phyloP scores from a whole-genome alignment of 495 filamentous ascomycete species.

The Clohesyomyces aquaticus region DNA sequence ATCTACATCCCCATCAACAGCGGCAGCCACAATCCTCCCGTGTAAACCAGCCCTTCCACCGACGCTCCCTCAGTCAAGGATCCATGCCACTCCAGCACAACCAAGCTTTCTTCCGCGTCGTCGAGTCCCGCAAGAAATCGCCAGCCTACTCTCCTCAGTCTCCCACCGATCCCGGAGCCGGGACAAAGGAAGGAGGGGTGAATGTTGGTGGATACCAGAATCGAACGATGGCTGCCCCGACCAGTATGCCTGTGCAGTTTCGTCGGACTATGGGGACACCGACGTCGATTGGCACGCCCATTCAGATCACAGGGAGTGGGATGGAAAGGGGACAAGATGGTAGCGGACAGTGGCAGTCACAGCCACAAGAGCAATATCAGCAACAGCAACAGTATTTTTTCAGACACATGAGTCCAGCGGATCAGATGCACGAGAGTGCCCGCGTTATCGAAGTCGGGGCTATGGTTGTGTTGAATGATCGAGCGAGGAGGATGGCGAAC shows the following conservation, averaged over 20 bases:
- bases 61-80: constrained; percentile 23
- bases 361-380: not conserved
- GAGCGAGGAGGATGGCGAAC: not conserved
- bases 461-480: constrained; percentile 18
- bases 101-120: not conserved
- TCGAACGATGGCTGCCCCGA: not conserved
- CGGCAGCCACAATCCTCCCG: constrained; percentile 4
- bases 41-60: constrained; percentile 16
- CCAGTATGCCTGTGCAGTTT: not conserved
- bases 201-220: not conserved
- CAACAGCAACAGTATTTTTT: not conserved
- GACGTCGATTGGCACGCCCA: not conserved
- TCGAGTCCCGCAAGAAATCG: not conserved
- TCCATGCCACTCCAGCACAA: constrained; percentile 2
- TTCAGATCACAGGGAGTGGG: not conserved
- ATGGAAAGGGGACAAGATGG: not conserved
- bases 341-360: not conserved
- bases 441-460: constrained; percentile 30
- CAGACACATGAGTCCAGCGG: constrained; percentile 15
- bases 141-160: not conserved
- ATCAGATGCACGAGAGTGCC: constrained; percentile 1
- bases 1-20: not conserved
- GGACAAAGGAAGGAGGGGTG: not conserved
- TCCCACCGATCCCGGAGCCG: not conserved
- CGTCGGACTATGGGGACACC: not conserved